Conservation (phyloP, 345 rosid species). For the Alliaria petiolata region DNA sequence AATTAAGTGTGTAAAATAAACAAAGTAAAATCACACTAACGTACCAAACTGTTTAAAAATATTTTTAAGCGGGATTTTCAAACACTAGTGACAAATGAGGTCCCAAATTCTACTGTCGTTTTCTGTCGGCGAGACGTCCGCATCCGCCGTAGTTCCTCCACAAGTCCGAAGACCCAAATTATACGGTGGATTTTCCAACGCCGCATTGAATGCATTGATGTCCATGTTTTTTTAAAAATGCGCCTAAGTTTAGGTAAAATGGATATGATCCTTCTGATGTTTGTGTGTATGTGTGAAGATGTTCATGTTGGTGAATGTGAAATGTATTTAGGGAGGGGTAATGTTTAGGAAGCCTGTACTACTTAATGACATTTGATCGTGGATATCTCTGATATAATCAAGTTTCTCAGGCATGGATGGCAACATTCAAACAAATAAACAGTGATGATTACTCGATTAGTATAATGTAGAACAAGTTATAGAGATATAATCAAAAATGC, state of each 20-base stretch:
- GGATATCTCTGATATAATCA: background rate
- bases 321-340: background rate
- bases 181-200: conserved; percentile 14
- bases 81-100: too few relatives aligned
- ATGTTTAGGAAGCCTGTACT: conserved; percentile 4
- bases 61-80: too few relatives aligned
- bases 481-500: background rate
- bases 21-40: too few relatives aligned
- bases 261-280: background rate
- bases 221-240: too few relatives aligned
- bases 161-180: background rate
- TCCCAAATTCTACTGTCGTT: too few relatives aligned
- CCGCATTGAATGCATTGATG: conserved; percentile 23
- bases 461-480: background rate
- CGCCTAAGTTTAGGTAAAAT: too few relatives aligned
- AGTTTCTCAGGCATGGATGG: background rate
- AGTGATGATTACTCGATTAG: background rate
- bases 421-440: background rate
- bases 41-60: too few relatives aligned
- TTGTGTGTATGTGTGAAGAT: background rate
- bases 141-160: background rate
- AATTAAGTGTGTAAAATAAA: background rate
- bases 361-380: background rate
- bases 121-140: conserved; percentile 34
- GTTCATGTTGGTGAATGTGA: background rate